Evolutionary conservation across 257 asterid genomes (phyloP).

Genomic region (Hygrophila difformis): DNA sequence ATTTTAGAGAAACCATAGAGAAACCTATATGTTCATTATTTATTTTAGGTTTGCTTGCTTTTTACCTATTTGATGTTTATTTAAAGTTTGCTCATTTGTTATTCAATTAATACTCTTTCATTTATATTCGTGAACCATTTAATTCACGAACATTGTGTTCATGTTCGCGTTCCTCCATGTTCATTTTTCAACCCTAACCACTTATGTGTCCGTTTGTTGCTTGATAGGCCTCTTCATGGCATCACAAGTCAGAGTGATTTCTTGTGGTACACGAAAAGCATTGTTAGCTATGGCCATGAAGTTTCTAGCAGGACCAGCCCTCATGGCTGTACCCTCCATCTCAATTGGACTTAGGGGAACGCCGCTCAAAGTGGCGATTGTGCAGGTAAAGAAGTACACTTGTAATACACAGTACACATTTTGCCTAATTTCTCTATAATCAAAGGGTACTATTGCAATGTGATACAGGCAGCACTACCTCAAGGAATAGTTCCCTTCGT

Average conservation of each 20-base stretch:
- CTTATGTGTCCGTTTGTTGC: conserved; percentile 13
- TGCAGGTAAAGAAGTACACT: conserved; percentile 45
- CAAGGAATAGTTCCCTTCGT: conserved; percentile 96
- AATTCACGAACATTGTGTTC: no score
- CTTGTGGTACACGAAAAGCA: conserved; percentile 68
- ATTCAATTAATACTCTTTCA: no score
- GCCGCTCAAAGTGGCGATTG: conserved; percentile 58
- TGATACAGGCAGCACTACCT: conserved; percentile 89
- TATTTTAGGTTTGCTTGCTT: no score
- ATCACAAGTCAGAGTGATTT: conserved; percentile 58
- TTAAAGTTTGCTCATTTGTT: no score
- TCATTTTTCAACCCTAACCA: conserved; percentile 12
- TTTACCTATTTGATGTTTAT: no score
- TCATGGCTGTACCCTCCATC: conserved; percentile 65
- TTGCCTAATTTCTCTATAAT: not conserved
- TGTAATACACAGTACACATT: not conserved
- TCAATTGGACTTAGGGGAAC: conserved; percentile 62
- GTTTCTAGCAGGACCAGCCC: conserved; percentile 60
- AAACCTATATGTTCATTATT: no score
- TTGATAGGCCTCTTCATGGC: conserved; percentile 81
- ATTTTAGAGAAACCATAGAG: no score
- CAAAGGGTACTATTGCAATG: conserved; percentile 1
- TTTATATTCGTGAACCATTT: no score
- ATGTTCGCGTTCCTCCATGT: no score
- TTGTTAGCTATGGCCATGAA: conserved; percentile 54